Percentiles rank a stretch among this genome's conserved stretches.
These are phyloP conservation scores for Stephania cephalantha DNA, from an alignment of 164 flowering plant genomes.

Conservation along the genomic window DNA sequence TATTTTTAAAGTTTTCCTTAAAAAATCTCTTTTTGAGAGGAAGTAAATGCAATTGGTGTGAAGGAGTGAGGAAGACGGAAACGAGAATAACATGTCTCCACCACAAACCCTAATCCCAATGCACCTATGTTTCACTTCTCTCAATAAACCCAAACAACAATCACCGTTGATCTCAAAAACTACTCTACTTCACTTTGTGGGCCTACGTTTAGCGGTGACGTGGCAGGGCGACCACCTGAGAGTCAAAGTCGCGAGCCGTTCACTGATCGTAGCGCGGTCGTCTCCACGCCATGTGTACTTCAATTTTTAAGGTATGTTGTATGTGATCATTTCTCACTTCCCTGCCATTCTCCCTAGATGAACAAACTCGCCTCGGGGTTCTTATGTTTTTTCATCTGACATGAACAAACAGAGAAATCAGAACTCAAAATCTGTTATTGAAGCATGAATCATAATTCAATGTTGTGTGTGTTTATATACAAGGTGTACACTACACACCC, in stretches of 20 bases:
- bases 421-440: too few species aligned
- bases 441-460: too few species aligned
- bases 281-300: slow-evolving; percentile 24
- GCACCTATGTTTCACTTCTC: not conserved
- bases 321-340: not conserved
- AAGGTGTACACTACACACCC: too few species aligned
- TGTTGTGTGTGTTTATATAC: too few species aligned
- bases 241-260: slow-evolving; percentile 39
- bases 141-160: not conserved
- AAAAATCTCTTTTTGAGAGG: not conserved
- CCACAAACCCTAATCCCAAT: not conserved
- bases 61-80: slow-evolving; percentile 5
- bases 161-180: too few species aligned
- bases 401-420: too few species aligned
- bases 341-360: not conserved
- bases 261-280: slow-evolving; percentile 50
- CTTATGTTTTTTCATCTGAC: not conserved
- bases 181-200: not conserved
- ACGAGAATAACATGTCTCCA: slow-evolving; percentile 7
- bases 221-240: too few species aligned
- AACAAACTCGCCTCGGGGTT: not conserved
- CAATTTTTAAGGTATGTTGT: slow-evolving; percentile 22
- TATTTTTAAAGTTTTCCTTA: too few species aligned
- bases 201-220: slow-evolving; percentile 3
- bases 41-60: slow-evolving; percentile 1